A percentile compares a stretch with the other conserved stretches of the same genome.
phyloP scores from a whole-genome alignment of 768 basidiomycete species.

The Leccinum uliginosum region DNA sequence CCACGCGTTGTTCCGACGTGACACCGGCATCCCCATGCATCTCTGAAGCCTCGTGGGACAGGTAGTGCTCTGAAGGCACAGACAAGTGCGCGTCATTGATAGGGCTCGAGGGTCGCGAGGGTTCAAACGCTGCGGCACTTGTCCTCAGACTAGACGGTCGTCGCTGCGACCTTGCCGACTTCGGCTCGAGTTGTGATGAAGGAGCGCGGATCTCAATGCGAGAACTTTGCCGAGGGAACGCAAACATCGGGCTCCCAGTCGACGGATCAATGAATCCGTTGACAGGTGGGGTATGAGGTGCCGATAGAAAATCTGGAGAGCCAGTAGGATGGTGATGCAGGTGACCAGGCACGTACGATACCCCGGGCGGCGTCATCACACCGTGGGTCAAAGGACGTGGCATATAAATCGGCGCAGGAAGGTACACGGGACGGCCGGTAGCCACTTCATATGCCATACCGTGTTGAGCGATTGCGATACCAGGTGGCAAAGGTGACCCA shows the following conservation, averaged over 20 bases:
- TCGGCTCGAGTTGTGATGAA: conserved; percentile 22
- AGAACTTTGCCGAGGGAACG: conserved; percentile 65
- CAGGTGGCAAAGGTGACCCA: conserved; percentile 55
- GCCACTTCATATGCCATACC: conserved; percentile 81
- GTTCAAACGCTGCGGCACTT: conserved; percentile 48
- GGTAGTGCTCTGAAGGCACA: conserved; percentile 13
- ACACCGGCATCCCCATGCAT: conserved; percentile 14
- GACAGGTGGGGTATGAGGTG: conserved; percentile 57
- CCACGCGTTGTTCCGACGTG: conserved; percentile 27
- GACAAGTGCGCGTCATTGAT: conserved; percentile 12
- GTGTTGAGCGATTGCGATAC: conserved; percentile 67
- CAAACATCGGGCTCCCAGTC: conserved; percentile 68
- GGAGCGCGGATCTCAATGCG: conserved; percentile 75
- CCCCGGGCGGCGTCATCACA: conserved; percentile 44
- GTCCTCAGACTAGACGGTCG: conserved; percentile 45
- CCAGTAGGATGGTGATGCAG: conserved; percentile 56
- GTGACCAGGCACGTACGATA: conserved; percentile 56
- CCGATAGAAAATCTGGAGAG: conserved; percentile 60
- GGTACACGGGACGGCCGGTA: conserved; percentile 75
- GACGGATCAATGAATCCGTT: conserved; percentile 63
- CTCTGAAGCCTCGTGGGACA: conserved; percentile 7
- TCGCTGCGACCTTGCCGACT: conserved; percentile 21
- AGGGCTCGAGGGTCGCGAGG: conserved; percentile 32
- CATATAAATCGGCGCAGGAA: conserved; percentile 63
- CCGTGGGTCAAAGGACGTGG: conserved; percentile 62